Conservation (phyloP, 2,329 filamentous ascomycete species). For the Kalmusia sp. region DNA sequence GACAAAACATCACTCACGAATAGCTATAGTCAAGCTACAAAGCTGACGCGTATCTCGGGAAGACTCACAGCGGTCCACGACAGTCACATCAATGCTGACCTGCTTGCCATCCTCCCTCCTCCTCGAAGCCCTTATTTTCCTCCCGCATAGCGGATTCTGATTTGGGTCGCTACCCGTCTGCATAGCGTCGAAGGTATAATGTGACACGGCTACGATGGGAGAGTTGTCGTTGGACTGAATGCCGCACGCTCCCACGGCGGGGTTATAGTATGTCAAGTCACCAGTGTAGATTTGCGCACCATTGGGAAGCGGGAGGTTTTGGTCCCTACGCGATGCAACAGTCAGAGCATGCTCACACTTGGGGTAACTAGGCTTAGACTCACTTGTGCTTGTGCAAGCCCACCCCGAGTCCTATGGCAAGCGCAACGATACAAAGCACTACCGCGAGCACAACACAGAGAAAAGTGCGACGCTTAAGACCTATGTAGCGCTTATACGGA, state of each 20-base stretch:
- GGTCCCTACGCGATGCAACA: constrained; percentile 20
- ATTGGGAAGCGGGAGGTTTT: constrained; percentile 60
- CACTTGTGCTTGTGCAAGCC: constrained; percentile 30
- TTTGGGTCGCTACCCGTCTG: constrained; percentile 62
- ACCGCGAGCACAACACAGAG: constrained; percentile 34
- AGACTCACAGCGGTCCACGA: constrained; percentile 70
- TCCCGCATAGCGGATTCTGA: constrained; percentile 71
- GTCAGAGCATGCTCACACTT: constrained; percentile 13
- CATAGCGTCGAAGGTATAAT: constrained; percentile 69
- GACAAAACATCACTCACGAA: background rate
- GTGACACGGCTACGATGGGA: constrained; percentile 70
- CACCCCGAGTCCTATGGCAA: constrained; percentile 49
- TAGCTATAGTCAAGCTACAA: background rate
- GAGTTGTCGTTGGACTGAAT: constrained; percentile 61
- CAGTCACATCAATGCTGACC: constrained; percentile 65
- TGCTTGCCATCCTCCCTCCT: constrained; percentile 52
- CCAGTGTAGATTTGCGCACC: constrained; percentile 63
- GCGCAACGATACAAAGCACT: constrained; percentile 29
- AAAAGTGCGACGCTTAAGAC: constrained; percentile 42
- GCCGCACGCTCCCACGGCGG: constrained; percentile 74
- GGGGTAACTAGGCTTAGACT: background rate
- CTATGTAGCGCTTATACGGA: constrained; percentile 42
- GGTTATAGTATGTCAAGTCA: constrained; percentile 73
- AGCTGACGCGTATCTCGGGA: too few species aligned
- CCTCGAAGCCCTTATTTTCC: constrained; percentile 67